Evolutionary conservation across 257 asterid species (phyloP).

Genomic region (Solanum sejunctum): DNA sequence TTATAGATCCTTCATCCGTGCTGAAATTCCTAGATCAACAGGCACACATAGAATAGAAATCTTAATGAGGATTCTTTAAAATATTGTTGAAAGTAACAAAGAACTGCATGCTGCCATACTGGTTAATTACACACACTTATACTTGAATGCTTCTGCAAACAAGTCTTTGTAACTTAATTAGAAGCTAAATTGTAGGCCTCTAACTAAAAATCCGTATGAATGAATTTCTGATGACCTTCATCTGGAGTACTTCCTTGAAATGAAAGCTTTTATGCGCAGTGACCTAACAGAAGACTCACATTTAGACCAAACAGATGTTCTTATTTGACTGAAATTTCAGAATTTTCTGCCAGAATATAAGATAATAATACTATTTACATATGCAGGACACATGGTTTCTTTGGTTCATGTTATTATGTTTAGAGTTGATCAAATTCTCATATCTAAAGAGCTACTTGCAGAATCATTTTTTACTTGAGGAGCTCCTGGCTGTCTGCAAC

Average conservation of each 20-base stretch:
- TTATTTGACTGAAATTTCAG: background rate
- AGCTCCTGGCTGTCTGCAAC: background rate
- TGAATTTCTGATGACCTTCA: background rate
- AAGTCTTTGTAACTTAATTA: background rate
- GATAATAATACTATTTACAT: background rate
- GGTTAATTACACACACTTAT: background rate
- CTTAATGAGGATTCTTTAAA: background rate
- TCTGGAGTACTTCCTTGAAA: background rate
- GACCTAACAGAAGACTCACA: background rate
- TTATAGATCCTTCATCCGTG: background rate
- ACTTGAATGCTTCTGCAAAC: background rate
- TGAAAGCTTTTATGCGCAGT: background rate
- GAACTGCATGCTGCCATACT: background rate
- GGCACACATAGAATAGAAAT: background rate
- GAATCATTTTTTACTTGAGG: background rate
- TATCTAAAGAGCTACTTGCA: background rate
- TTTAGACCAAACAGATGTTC: background rate
- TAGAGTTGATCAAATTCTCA: background rate
- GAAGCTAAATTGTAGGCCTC: background rate
- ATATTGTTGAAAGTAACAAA: background rate
- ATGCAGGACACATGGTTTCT: background rate
- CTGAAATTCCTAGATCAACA: background rate
- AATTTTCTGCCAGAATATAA: background rate
- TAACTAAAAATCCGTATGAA: background rate
- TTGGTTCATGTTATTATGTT: background rate